These are phyloP conservation scores for Hypoxylon sp. DNA, from an alignment of 2,329 filamentous ascomycete genomes.

Conservation along the genomic window DNA sequence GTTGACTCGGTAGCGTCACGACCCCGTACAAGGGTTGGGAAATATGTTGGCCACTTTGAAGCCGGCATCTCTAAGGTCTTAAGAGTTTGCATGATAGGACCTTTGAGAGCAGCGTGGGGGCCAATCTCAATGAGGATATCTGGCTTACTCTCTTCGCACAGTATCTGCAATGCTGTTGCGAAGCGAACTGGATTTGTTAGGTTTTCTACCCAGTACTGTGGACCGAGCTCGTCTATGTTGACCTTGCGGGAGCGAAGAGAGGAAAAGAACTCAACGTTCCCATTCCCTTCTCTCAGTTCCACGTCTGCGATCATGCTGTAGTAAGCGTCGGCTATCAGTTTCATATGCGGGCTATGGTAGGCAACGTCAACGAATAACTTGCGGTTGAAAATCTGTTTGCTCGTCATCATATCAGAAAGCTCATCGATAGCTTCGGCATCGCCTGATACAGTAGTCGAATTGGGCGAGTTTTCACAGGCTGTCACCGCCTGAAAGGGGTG, in stretches of 20 bases:
- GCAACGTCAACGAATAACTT: conserved; percentile 48
- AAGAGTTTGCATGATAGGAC: conserved; percentile 46
- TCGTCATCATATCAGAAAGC: conserved; percentile 41
- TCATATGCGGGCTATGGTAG: conserved; percentile 50
- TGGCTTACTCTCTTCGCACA: conserved; percentile 40
- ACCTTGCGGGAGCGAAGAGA: conserved; percentile 46
- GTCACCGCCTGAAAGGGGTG: conserved; percentile 48
- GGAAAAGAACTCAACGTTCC: conserved; percentile 44
- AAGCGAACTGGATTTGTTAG: conserved; percentile 47
- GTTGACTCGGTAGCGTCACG: conserved; percentile 42
- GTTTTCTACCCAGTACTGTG: conserved; percentile 49
- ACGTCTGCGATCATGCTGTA: conserved; percentile 41
- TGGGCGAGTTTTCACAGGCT: conserved; percentile 49
- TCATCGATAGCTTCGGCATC: conserved; percentile 46
- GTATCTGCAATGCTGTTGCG: conserved; percentile 36
- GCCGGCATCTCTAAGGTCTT: conserved; percentile 44
- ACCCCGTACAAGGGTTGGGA: conserved; percentile 48
- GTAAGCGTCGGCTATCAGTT: conserved; percentile 48
- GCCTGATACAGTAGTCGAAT: conserved; percentile 46
- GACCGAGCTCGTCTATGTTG: conserved; percentile 40
- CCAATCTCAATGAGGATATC: conserved; percentile 47
- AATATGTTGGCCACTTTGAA: conserved; percentile 48
- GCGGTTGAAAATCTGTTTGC: conserved; percentile 46
- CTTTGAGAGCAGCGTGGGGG: conserved; percentile 47
- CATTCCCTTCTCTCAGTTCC: conserved; percentile 23